These are phyloP conservation scores for Aphanomyces euteiches DNA, from an alignment of 352 stramenopile species.

Conservation along the genomic window DNA sequence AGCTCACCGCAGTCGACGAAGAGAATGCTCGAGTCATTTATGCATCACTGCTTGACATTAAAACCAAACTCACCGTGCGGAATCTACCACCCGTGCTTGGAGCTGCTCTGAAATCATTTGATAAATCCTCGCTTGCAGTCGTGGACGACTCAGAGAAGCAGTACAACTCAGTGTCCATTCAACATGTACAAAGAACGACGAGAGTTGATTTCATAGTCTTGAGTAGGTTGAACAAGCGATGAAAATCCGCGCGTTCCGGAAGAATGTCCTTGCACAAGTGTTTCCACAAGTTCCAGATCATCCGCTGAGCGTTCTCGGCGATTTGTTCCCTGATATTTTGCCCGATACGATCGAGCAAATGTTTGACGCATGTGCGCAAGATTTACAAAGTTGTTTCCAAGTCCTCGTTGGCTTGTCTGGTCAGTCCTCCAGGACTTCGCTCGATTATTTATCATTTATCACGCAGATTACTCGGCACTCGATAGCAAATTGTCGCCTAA, in stretches of 20 bases:
- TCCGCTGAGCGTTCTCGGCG: neutral
- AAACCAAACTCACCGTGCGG: constrained; percentile 1
- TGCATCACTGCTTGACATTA: neutral
- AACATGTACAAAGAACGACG: constrained; percentile 8
- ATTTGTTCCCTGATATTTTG: constrained; percentile 26
- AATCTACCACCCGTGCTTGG: neutral
- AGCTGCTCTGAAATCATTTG: constrained; percentile 15
- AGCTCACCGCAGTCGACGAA: neutral
- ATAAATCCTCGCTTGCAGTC: constrained; percentile 11
- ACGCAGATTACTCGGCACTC: constrained; percentile 20
- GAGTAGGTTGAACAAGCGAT: constrained; percentile 24
- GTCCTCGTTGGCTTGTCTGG: constrained; percentile 26
- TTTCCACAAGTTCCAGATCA: constrained; percentile 8
- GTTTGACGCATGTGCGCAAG: constrained; percentile 21
- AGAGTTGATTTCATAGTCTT: neutral
- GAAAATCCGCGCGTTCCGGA: constrained; percentile 28
- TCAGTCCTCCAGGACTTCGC: neutral
- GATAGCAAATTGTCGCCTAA: constrained; percentile 19
- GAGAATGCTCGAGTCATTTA: neutral
- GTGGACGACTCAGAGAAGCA: constrained; percentile 6
- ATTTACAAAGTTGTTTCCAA: constrained; percentile 28
- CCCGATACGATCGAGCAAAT: constrained; percentile 28
- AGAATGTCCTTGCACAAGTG: constrained; percentile 19
- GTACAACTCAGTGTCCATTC: constrained; percentile 9
- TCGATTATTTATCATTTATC: no score